Conservation (phyloP, 1,284 basidiomycete species). For the Pascua sp. region DNA sequence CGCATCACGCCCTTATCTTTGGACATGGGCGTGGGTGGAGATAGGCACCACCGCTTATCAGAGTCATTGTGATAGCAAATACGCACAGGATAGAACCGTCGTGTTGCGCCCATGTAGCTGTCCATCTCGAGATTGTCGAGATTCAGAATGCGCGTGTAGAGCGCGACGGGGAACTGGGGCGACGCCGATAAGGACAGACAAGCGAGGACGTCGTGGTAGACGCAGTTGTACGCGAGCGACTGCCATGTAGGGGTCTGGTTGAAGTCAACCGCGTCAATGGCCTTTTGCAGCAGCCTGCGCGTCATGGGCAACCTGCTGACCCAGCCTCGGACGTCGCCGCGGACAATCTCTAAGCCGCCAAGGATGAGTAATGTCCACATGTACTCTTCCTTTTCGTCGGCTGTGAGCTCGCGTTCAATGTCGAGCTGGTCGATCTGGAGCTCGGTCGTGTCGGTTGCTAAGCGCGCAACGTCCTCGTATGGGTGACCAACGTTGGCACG, state of each 20-base stretch:
- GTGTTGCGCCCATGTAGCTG: constrained; percentile 31
- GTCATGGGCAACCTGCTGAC: constrained; percentile 18
- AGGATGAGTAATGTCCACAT: constrained; percentile 34
- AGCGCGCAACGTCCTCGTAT: constrained; percentile 28
- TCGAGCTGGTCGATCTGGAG: constrained; percentile 25
- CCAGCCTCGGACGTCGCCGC: constrained; percentile 24
- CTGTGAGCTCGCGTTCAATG: constrained; percentile 18
- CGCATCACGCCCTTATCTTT: no score
- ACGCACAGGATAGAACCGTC: constrained; percentile 26
- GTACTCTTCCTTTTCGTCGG: constrained; percentile 27
- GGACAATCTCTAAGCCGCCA: constrained; percentile 30
- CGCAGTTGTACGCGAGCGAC: constrained; percentile 26
- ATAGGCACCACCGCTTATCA: neutral
- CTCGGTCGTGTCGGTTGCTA: constrained; percentile 30
- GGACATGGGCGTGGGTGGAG: no score
- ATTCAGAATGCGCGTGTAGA: constrained; percentile 26
- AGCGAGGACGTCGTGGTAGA: constrained; percentile 31
- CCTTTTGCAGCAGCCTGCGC: constrained; percentile 13
- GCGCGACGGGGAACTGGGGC: constrained; percentile 25
- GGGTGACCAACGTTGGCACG: constrained; percentile 27
- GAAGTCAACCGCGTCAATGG: constrained; percentile 17
- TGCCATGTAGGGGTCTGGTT: constrained; percentile 18
- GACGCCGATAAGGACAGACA: constrained; percentile 19
- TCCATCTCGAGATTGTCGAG: constrained; percentile 24
- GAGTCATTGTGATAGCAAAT: neutral